Percentiles rank a stretch among this genome's conserved stretches.
Conservation (phyloP, 371 early-diverging fungal species). For the Dichotomocladium elegans region DNA sequence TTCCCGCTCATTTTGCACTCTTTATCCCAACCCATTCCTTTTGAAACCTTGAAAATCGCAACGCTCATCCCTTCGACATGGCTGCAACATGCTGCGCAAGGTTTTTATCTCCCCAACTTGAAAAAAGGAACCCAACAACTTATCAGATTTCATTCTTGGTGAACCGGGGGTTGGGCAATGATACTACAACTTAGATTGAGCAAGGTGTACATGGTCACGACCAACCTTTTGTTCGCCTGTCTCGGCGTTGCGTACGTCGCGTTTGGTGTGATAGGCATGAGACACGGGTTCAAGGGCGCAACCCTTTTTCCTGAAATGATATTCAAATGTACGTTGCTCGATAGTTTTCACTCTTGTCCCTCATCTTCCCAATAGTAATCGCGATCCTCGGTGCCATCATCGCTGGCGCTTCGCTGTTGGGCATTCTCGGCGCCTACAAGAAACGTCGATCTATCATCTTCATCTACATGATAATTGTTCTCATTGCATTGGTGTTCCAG, state of each 20-base stretch:
- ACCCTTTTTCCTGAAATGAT: conserved; percentile 30
- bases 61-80: conserved; percentile 2
- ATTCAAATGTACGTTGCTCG: conserved; percentile 40
- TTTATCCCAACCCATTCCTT: neutral
- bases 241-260: conserved; percentile 42
- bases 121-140: neutral
- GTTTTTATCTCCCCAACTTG: neutral
- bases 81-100: conserved; percentile 16
- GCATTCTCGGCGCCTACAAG: conserved; percentile 28
- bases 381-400: conserved; percentile 38
- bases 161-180: no score
- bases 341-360: neutral
- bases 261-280: conserved; percentile 38
- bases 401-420: conserved; percentile 34
- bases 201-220: conserved; percentile 40
- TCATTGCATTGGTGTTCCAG: conserved; percentile 35
- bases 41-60: neutral
- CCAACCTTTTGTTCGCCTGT: conserved; percentile 39
- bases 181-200: conserved; percentile 41
- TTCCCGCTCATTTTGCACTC: neutral
- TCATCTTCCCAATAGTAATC: no score
- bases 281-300: conserved; percentile 32
- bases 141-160: neutral
- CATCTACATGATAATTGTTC: conserved; percentile 34
- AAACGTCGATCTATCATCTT: conserved; percentile 22